These are phyloP conservation scores for Sindora glabra DNA, from an alignment of 306 rosid genomes.

Conservation along the genomic window DNA sequence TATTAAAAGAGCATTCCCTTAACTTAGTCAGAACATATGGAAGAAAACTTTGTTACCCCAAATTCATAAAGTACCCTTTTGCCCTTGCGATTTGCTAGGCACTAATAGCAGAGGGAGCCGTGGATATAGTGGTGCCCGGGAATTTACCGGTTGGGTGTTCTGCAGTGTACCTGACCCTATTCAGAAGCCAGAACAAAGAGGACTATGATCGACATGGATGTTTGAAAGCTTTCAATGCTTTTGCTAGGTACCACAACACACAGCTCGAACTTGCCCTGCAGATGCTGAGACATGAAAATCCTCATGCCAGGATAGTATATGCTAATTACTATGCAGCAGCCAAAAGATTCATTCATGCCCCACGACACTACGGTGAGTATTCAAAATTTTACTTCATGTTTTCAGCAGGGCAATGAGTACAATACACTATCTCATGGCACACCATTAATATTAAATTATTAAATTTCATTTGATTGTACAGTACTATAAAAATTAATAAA, in stretches of 20 bases:
- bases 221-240: conserved; percentile 45
- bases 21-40: too few species aligned
- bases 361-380: conserved; percentile 41
- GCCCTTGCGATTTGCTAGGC: conserved; percentile 34
- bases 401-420: too few species aligned
- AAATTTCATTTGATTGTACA: too few species aligned
- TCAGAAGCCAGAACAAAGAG: conserved; percentile 19
- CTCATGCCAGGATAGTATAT: conserved; percentile 47
- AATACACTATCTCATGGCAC: too few species aligned
- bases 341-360: conserved; percentile 36
- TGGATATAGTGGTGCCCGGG: conserved; percentile 57
- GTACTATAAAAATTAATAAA: too few species aligned
- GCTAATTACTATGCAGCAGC: conserved; percentile 59
- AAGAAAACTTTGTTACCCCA: background rate
- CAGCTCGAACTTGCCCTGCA: conserved; percentile 36
- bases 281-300: conserved; percentile 27
- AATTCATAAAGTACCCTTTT: background rate
- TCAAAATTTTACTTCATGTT: too few species aligned
- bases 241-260: conserved; percentile 39
- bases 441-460: too few species aligned
- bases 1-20: too few species aligned
- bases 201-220: conserved; percentile 52
- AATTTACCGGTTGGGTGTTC: conserved; percentile 66
- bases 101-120: conserved; percentile 63
- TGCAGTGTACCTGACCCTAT: conserved; percentile 40